Evolutionary conservation across 495 filamentous ascomycete species (phyloP).

Genomic region (Neurospora sp.): DNA sequence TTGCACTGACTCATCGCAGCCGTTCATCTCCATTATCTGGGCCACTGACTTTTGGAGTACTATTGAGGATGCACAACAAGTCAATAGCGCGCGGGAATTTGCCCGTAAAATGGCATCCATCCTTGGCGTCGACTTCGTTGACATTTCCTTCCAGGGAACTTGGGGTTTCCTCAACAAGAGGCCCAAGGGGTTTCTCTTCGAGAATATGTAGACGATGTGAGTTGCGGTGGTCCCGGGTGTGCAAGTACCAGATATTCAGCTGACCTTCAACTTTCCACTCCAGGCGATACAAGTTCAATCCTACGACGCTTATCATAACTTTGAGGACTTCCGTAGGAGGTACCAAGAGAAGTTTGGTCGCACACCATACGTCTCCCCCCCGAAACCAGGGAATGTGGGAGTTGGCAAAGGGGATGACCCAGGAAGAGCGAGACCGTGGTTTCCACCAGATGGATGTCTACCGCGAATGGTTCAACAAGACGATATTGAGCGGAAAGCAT

Average conservation of each 20-base stretch:
- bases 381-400: neutral
- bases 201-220: neutral
- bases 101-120: neutral
- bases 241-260: neutral
- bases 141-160: neutral
- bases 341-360: neutral
- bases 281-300: neutral
- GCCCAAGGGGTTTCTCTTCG: neutral
- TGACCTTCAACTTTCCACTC: neutral
- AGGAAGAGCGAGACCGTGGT: neutral
- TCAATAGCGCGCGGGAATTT: neutral
- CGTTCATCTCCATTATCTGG: neutral
- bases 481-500: too few relatives aligned
- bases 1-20: neutral
- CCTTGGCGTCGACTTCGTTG: neutral
- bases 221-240: neutral
- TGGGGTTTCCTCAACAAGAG: neutral
- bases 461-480: neutral
- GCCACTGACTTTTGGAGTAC: neutral
- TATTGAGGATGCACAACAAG: neutral
- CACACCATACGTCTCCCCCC: neutral
- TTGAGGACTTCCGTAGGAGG: neutral
- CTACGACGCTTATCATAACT: neutral
- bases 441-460: neutral
- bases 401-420: neutral